Evolutionary conservation across 129 eudicot genomes (phyloP).

Genomic region (Flaveria linearis): DNA sequence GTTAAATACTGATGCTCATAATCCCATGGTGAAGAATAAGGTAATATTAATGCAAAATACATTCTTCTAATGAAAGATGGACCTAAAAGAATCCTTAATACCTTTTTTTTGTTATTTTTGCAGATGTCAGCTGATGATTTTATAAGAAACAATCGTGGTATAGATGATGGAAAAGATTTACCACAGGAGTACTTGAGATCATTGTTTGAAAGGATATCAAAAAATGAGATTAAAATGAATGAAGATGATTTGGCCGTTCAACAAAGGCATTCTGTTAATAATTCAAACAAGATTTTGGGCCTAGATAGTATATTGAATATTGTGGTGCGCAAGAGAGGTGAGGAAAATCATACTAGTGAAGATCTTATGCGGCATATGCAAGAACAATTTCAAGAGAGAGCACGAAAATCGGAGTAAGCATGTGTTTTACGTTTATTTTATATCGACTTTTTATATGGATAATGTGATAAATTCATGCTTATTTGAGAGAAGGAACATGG

Average conservation of each 20-base stretch:
- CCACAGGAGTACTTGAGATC: constrained; percentile 84
- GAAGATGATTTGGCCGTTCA: constrained; percentile 77
- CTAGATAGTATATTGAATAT: constrained; percentile 87
- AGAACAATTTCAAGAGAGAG: constrained; percentile 97
- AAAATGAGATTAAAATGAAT: constrained; percentile 96
- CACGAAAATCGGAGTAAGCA: constrained; percentile 96
- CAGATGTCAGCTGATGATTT: constrained; percentile 99
- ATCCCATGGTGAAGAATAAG: constrained; percentile 98
- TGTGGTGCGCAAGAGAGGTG: constrained; percentile 85
- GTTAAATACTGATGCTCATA: constrained; percentile 97
- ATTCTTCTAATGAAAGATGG: neutral
- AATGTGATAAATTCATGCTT: constrained; percentile 1
- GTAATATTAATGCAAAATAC: constrained; percentile 38
- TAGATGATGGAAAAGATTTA: constrained; percentile 96
- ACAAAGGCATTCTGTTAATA: constrained; percentile 68
- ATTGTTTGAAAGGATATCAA: constrained; percentile 80
- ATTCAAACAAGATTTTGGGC: constrained; percentile 80
- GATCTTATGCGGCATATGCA: constrained; percentile 96
- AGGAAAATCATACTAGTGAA: constrained; percentile 72
- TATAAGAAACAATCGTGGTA: constrained; percentile 95
- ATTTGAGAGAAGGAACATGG: neutral
- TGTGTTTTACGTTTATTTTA: constrained; percentile 27
- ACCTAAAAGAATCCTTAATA: constrained; percentile 23
- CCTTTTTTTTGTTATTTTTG: constrained; percentile 22
- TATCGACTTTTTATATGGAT: constrained; percentile 13